Base-by-base conservation (phyloP, 2,329 filamentous ascomycete species). In the Colletotrichum truncatum region DNA sequence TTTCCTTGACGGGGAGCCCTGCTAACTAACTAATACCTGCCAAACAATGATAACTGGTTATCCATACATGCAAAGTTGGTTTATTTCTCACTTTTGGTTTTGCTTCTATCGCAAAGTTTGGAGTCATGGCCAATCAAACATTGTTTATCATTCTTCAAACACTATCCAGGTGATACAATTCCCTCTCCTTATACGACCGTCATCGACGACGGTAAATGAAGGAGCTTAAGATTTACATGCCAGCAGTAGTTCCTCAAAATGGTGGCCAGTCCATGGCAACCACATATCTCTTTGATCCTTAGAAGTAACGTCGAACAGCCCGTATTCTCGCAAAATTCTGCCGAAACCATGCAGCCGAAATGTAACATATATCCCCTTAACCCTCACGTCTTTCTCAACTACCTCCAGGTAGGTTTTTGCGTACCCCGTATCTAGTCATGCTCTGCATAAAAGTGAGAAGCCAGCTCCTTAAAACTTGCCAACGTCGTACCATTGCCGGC, bases 401-500 rank as follows among this genome's bases (percentile, higher is more conserved):
- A 3, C 21, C 26, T 2, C n/a, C 3, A 4, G 18, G 28, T 28
- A 49, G 16, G 18, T 45, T 45, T 60, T n/a, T 6, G 21, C 7
- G 18, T n/a, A n/a, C n/a, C 6, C 39, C 10, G 12, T 45, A 18
- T 36, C 34, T 36, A 30, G n/a, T 16, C 26, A 52, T 23, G 14
- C 10, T 30, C 53, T n/a, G 38, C n/a, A 23, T 18, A 16, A 12
- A 30, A 36, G 36, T 32, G 16, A 26, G 6, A 36, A 41, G 38
- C n/a, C 43, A 18, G 41, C 16, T 41, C 30, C 8, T 64, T 53
- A 68, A 39, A 68, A 72, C 56, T 61, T 64, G 3, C 60, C 74
- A 34, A 74, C 23, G n/a, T 77, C 75, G 26, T 64, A 46, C 82
- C 81, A 85, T 25, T 63, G 71, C 67, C 76, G 78, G 26, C 68